Evolutionary conservation across 202 grass and related monocot genomes (phyloP).

Genomic region (Alloteropsis angusta): DNA sequence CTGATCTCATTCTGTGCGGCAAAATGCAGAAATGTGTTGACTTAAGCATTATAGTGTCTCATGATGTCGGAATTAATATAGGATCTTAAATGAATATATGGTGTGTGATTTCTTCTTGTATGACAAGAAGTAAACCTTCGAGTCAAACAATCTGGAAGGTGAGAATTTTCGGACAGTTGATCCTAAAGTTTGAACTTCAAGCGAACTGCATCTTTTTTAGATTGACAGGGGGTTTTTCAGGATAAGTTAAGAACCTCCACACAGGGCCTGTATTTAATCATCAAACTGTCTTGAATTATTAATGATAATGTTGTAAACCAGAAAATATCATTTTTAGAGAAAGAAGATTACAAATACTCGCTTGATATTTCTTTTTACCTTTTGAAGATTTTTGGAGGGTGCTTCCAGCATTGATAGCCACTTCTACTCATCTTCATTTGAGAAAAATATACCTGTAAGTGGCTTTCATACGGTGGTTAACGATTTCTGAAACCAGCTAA

Average conservation of each 20-base stretch:
- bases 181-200: neutral
- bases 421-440: slow-evolving; percentile 64
- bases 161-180: neutral
- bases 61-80: neutral
- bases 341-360: neutral
- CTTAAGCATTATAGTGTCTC: neutral
- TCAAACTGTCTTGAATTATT: neutral
- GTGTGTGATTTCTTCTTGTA: neutral
- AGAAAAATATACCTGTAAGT: slow-evolving; percentile 93
- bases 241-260: neutral
- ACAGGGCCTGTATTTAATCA: neutral
- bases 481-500: slow-evolving; percentile 7
- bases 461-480: slow-evolving; percentile 4
- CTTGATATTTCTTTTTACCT: slow-evolving; percentile 6
- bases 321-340: neutral
- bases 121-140: neutral
- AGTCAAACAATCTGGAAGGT: neutral
- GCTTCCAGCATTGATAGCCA: slow-evolving; percentile 82
- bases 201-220: neutral
- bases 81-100: neutral
- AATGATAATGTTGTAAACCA: neutral
- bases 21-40: neutral
- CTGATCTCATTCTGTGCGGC: neutral
- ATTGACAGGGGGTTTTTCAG: neutral
- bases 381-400: slow-evolving; percentile 91